Evolutionary conservation across 2,329 filamentous ascomycete genomes (phyloP), one percentile per base, ranked within the genome.

Genomic region (Alternaria sp.): DNA sequence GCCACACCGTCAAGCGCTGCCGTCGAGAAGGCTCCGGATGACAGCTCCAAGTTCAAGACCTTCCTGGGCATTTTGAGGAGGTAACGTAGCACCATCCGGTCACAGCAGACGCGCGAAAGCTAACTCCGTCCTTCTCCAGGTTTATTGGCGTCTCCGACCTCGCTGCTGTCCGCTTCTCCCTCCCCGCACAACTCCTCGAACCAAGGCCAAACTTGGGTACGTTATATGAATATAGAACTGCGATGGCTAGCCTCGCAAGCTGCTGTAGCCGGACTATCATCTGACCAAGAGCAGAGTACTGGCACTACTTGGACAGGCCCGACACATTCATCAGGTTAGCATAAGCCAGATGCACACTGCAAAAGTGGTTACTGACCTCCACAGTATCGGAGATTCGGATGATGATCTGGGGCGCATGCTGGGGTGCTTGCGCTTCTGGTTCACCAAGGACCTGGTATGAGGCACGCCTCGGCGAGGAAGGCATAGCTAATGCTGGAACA

Each of bases 131-230:
- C 52, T 45, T 51, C 65, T 61, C 53, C 80, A 96, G 95, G 80
- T 98, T 98, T 81, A 93, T 98, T 74, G 96, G 96, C 71, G 96
- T 99, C 61, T 86, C 94, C 70, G 96, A 99, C 82, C 96, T 99
- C 75, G 96, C 96, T 61, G 89, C 93, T 60, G 95, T 98, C 66
- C 92, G 96, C 71, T 99, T 99, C 83, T 98, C 95, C 15, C 87
- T 99, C 54, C 96, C 96, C 21, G 93, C 96, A 54, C 95, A 98
- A 81, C 89, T 99, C 46, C 88, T 99, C 75, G 96, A 99, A 81
- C 96, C 96, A 36, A 96, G 93, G 5, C 96, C 96, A 56, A 99
- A 99, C 80, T 85, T 99, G 78, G 87, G 87, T 89, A 83, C 67
- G 82, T 77, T 55, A n/a, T 52, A 50, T 59, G 6, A 25, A 43